Evolutionary conservation across 2,329 filamentous ascomycete genomes (phyloP), one percentile per base, ranked within the genome.

Genomic region (Piedraia hortae): DNA sequence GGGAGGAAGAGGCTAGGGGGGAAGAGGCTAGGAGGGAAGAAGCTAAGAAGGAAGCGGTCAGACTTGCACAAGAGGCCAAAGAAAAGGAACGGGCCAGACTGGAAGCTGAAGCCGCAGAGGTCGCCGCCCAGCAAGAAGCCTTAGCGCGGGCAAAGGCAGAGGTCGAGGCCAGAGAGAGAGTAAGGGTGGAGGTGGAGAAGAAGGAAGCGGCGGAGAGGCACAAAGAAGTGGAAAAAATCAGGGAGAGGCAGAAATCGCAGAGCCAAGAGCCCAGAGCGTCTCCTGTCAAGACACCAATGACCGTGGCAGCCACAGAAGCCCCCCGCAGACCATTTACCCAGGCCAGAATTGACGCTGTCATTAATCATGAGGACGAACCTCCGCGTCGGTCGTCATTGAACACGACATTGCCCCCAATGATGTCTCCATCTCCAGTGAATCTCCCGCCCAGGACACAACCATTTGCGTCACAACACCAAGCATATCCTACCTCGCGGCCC

Each of bases 141-240:
- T n/a, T n/a, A n/a, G n/a, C n/a, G n/a, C n/a, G n/a, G n/a, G n/a
- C n/a, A n/a, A n/a, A n/a, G n/a, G n/a, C n/a, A n/a, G n/a, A n/a
- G n/a, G n/a, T n/a, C n/a, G n/a, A n/a, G n/a, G n/a, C n/a, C n/a
- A n/a, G n/a, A n/a, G 16, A 17, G 7, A 10, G 7, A 17, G 7
- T 17, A 17, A 17, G 10, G 10, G 7, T 7, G 16, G 71, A 90
- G 31, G 62, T 88, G 21, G 49, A 54, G 17, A 56, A 65, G 26
- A 56, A 85, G 21, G 62, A 80, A 40, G 54, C 56, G 35, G 59
- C 58, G 19, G 51, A 56, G 24, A 53, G 49, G 43, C 54, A 62
- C 28, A 48, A 56, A 12, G 35, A 38, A 24, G 26, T 48, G 20
- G 30, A 32, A 14, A 22, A n/a, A n/a, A n/a, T n/a, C n/a, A n/a